A percentile compares a stretch with the other conserved stretches of the same genome.
Evolutionary conservation across 2,329 filamentous ascomycete genomes (phyloP).

Genomic region (Claviceps sp.): DNA sequence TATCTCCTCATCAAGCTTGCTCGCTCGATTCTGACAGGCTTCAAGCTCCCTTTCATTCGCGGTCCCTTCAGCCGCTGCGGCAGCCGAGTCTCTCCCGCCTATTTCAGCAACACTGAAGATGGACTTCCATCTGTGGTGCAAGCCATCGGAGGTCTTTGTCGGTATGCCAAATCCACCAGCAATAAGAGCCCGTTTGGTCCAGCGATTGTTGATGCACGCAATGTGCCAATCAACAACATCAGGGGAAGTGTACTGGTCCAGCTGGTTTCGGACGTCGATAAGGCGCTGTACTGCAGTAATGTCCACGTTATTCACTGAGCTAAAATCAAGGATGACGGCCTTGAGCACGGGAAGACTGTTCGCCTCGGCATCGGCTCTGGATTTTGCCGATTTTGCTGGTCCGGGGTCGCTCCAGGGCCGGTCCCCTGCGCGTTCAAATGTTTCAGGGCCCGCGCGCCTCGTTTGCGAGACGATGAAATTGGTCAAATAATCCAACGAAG

Average conservation of each 20-base stretch:
- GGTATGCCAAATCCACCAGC: conserved; percentile 84
- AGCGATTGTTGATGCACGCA: conserved; percentile 76
- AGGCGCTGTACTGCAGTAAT: conserved; percentile 84
- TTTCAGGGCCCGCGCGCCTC: conserved; percentile 58
- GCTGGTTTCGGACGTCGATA: conserved; percentile 88
- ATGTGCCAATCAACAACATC: conserved; percentile 89
- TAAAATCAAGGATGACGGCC: conserved; percentile 89
- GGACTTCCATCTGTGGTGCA: conserved; percentile 69
- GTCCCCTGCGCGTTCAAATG: conserved; percentile 56
- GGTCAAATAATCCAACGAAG: conserved; percentile 70
- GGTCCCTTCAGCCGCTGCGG: conserved; percentile 50
- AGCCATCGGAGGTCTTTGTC: conserved; percentile 30
- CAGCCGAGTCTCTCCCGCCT: conserved; percentile 56
- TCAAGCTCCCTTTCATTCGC: conserved; percentile 33
- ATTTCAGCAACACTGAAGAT: conserved; percentile 90
- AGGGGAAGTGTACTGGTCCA: conserved; percentile 72
- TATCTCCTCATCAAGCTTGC: conserved; percentile 21
- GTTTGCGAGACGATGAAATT: conserved; percentile 56
- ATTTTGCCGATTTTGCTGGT: conserved; percentile 36
- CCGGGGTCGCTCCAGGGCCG: conserved; percentile 93
- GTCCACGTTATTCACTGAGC: conserved; percentile 85
- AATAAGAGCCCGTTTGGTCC: conserved; percentile 83
- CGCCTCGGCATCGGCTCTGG: conserved; percentile 13
- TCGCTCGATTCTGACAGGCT: conserved; percentile 3
- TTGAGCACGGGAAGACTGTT: conserved; percentile 55